Conservation (phyloP, 2,329 filamentous ascomycete genomes). For the Cladosporium cucumerinum region DNA sequence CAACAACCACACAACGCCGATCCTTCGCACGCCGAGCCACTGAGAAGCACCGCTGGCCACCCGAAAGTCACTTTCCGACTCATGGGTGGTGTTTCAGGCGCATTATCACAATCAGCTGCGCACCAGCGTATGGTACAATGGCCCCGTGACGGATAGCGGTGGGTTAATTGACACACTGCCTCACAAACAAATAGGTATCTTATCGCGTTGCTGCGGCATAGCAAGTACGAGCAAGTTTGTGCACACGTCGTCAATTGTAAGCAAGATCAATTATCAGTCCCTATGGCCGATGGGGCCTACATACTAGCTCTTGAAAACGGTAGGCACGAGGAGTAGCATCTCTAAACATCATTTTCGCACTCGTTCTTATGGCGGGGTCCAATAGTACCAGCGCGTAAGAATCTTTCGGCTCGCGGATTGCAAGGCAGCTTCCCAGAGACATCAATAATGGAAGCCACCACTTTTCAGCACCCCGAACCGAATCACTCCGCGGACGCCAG, state of each 20-base stretch:
- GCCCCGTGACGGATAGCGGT: neutral
- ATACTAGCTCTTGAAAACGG: neutral
- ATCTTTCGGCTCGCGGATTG: neutral
- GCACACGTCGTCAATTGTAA: neutral
- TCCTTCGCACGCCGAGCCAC: neutral
- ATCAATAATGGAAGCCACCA: neutral
- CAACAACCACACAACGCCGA: neutral
- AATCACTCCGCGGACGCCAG: neutral
- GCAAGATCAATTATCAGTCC: neutral
- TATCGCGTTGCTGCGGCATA: neutral
- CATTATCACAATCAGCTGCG: neutral
- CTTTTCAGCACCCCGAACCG: neutral
- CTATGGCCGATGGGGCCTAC: neutral
- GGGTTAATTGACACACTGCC: neutral
- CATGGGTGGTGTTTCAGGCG: neutral
- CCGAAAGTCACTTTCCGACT: neutral
- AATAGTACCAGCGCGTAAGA: neutral
- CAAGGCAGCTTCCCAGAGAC: neutral
- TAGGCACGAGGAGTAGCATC: neutral
- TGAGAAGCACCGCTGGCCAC: neutral
- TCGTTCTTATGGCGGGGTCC: neutral
- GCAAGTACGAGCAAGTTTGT: neutral
- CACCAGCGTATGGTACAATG: neutral
- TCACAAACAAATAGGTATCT: neutral
- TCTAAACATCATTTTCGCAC: neutral